Percentiles rank a stretch among this genome's conserved stretches.
phyloP scores from a whole-genome alignment of 495 filamentous ascomycete genomes.

The Talaromyces adpressus region DNA sequence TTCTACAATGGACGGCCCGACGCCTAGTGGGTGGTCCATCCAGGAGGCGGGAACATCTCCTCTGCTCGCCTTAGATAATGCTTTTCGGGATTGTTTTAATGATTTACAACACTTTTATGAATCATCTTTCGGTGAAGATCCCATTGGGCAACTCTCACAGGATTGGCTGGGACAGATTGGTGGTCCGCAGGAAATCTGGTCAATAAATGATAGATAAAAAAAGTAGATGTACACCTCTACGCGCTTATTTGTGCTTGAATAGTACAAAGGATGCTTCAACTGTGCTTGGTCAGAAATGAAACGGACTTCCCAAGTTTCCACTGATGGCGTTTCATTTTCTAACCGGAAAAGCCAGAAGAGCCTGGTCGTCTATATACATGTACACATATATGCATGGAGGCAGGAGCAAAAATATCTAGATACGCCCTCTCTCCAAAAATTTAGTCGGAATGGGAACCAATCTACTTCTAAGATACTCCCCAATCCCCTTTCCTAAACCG shows the following conservation, averaged over 20 bases:
- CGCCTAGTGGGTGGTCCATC: too few relatives aligned
- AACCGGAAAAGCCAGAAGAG: too few relatives aligned
- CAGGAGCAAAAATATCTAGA: neutral
- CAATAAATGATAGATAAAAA: neutral
- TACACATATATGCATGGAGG: too few relatives aligned
- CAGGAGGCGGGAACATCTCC: too few relatives aligned
- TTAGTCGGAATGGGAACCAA: slow-evolving; percentile 16
- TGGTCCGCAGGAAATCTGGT: neutral
- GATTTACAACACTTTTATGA: slow-evolving; percentile 15
- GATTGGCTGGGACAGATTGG: slow-evolving; percentile 23
- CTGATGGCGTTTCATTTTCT: too few relatives aligned
- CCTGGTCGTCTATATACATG: too few relatives aligned
- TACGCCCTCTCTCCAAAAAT: slow-evolving; percentile 9
- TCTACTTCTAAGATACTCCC: slow-evolving; percentile 19
- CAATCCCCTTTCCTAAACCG: slow-evolving; percentile 23
- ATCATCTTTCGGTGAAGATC: slow-evolving; percentile 11
- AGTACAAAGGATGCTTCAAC: too few relatives aligned
- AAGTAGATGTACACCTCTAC: neutral
- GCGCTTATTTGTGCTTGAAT: too few relatives aligned
- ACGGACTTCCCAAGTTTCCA: too few relatives aligned
- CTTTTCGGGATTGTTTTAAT: slow-evolving; percentile 13
- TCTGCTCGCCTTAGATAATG: too few relatives aligned
- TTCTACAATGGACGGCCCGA: too few relatives aligned
- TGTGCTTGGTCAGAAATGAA: too few relatives aligned
- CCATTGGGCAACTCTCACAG: slow-evolving; percentile 16